phyloP scores from a whole-genome alignment of 202 grass and related monocot species.

The Musa balbisiana region DNA sequence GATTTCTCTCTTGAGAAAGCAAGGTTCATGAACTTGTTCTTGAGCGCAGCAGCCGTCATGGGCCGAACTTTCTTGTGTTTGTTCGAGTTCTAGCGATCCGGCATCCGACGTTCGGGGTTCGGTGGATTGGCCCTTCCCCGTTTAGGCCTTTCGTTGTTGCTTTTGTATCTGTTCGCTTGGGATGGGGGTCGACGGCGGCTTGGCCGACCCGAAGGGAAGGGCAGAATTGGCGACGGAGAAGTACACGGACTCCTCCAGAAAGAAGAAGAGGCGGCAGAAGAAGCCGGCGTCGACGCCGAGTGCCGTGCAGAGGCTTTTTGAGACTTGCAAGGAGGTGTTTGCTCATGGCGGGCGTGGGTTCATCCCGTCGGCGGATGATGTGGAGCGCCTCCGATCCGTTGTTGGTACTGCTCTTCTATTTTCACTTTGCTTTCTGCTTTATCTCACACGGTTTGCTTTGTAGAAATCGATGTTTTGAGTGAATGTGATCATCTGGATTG shows the following conservation, averaged over 20 bases:
- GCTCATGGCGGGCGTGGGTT: background rate
- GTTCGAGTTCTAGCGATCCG: background rate
- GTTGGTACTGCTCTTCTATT: background rate
- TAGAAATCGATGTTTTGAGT: background rate
- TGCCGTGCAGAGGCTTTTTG: conserved; percentile 8
- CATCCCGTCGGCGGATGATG: background rate
- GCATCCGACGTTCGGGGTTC: background rate
- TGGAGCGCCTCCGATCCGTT: background rate
- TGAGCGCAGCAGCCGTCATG: background rate
- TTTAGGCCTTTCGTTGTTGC: background rate
- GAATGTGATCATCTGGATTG: background rate
- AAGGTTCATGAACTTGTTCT: background rate
- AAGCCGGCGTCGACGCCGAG: background rate
- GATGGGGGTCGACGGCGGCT: conserved; percentile 5
- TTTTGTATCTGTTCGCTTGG: background rate
- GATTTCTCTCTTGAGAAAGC: background rate
- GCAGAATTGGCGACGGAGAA: background rate
- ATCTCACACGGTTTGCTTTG: background rate
- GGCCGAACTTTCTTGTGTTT: background rate
- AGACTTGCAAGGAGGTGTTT: conserved; percentile 17
- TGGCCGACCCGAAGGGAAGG: background rate
- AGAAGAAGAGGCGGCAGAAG: conserved; percentile 15
- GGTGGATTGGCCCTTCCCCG: background rate
- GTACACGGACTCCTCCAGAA: background rate
- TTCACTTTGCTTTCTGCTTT: background rate